phyloP scores from a whole-genome alignment of 305 asterid genomes.

The Plantago coronopus region DNA sequence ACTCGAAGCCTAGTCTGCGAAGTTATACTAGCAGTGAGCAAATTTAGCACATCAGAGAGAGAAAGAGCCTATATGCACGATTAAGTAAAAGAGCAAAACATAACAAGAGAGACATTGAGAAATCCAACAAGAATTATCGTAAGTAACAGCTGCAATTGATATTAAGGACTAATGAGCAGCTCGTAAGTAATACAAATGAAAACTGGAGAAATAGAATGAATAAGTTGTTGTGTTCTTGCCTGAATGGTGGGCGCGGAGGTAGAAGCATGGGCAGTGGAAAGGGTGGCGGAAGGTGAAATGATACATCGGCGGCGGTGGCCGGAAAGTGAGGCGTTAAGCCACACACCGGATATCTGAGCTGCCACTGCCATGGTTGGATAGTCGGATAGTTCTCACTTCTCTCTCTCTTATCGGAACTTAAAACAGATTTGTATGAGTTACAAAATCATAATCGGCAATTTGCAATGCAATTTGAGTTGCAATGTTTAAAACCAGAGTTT shows the following conservation, averaged over 20 bases:
- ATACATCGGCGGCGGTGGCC: constrained; percentile 24
- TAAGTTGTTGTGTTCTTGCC: constrained; percentile 25
- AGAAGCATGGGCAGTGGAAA: constrained; percentile 35
- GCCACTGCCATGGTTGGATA: constrained; percentile 21
- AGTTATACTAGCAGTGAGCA: no score
- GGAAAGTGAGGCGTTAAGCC: constrained; percentile 31
- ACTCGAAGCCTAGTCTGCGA: no score
- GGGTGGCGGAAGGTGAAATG: constrained; percentile 28
- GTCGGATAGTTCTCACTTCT: background rate
- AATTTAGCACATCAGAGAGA: no score
- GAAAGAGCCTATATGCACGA: no score
- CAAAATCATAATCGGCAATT: no score
- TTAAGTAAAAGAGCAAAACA: no score
- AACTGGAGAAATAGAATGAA: background rate
- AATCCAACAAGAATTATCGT: background rate
- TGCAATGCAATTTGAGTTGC: no score
- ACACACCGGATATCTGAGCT: constrained; percentile 39
- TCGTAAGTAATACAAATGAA: background rate
- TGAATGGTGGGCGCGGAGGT: constrained; percentile 49
- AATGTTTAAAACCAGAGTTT: no score
- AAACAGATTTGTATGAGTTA: no score
- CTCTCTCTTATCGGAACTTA: no score
- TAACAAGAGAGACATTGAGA: background rate
- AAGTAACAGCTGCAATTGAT: background rate
- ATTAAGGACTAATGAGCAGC: no score